These are phyloP conservation scores for Shiraia sp. DNA, from an alignment of 2,329 filamentous ascomycete species.

Conservation along the genomic window DNA sequence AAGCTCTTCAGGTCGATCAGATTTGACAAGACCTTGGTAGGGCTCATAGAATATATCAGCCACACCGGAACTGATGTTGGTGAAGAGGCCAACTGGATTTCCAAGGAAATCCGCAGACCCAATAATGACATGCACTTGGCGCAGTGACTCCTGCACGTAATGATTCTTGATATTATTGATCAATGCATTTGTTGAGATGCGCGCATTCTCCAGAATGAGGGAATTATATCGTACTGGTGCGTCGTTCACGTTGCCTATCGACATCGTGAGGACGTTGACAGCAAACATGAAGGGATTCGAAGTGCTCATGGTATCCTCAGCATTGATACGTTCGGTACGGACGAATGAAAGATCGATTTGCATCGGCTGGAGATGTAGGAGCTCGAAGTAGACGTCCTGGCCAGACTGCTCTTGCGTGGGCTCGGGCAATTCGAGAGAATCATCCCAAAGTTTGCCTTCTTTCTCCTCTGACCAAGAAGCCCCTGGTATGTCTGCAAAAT, in stretches of 20 bases:
- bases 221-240: constrained; percentile 93
- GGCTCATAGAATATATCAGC: constrained; percentile 99
- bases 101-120: constrained; percentile 97
- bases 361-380: constrained; percentile 96
- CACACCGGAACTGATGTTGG: constrained; percentile 95
- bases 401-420: constrained; percentile 81
- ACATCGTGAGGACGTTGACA: constrained; percentile 98
- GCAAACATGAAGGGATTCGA: constrained; percentile 99
- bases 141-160: constrained; percentile 94
- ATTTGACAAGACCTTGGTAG: constrained; percentile 96
- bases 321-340: constrained; percentile 93
- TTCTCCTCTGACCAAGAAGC: constrained; percentile 84
- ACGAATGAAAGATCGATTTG: constrained; percentile 97
- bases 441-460: constrained; percentile 85
- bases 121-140: constrained; percentile 95
- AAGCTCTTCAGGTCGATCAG: constrained; percentile 91
- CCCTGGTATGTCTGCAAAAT: constrained; percentile 91
- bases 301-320: constrained; percentile 83
- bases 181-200: constrained; percentile 83
- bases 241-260: constrained; percentile 98
- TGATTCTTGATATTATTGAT: constrained; percentile 87
- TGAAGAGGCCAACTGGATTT: constrained; percentile 96
- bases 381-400: constrained; percentile 96
- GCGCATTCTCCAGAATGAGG: constrained; percentile 90
- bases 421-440: constrained; percentile 87